Conservation (phyloP, 108 stramenopile genomes). For the Skeletonema menzelii region DNA sequence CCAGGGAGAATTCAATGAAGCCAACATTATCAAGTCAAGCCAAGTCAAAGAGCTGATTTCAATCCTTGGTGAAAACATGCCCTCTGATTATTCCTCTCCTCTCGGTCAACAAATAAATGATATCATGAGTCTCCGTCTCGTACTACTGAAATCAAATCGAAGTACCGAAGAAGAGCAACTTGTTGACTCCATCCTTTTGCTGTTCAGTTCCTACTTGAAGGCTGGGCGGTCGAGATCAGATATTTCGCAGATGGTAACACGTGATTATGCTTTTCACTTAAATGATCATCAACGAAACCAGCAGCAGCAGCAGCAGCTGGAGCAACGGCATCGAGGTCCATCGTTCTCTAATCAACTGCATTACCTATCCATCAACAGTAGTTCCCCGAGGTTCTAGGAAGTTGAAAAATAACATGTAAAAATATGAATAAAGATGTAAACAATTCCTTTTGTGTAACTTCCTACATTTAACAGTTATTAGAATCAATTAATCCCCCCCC, state of each 20-base stretch:
- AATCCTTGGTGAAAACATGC: conserved; percentile 59
- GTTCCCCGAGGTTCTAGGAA: background rate
- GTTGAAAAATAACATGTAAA: background rate
- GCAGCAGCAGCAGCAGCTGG: background rate
- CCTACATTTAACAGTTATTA: no score
- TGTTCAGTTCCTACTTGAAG: conserved; percentile 55
- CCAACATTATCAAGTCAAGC: conserved; percentile 1
- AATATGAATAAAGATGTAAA: no score
- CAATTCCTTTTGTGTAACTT: no score
- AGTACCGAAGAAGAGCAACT: conserved; percentile 58
- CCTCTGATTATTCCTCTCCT: conserved; percentile 55
- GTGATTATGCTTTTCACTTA: conserved; percentile 63
- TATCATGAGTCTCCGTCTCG: conserved; percentile 62
- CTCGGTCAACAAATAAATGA: conserved; percentile 52
- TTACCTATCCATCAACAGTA: background rate
- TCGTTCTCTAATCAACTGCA: background rate
- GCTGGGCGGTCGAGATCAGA: conserved; percentile 49
- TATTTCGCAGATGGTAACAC: conserved; percentile 63
- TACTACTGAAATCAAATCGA: conserved; percentile 54
- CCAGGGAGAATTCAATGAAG: background rate
- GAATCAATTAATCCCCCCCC: no score
- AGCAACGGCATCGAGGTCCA: background rate
- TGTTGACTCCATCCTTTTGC: conserved; percentile 46
- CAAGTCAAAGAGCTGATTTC: conserved; percentile 20
- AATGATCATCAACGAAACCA: background rate